A percentile compares a stretch with the other conserved stretches of the same genome.
Conservation (phyloP, 768 basidiomycete species). For the Russula sp. region DNA sequence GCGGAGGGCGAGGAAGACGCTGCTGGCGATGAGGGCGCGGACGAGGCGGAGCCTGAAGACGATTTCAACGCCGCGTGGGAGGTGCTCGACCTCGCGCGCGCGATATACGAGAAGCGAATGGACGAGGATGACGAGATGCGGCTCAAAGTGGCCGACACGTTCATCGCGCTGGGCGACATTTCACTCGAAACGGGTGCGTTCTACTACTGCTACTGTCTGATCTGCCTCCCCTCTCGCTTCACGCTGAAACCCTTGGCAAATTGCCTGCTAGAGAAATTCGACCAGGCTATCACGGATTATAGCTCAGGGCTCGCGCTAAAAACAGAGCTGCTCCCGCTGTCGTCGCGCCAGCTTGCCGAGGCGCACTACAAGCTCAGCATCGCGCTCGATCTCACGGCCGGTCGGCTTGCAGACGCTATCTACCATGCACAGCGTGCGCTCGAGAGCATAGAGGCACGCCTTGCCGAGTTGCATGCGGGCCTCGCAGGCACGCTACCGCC, state of each 20-base stretch:
- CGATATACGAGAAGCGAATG: constrained; percentile 70
- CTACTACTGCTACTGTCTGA: background rate
- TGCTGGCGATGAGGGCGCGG: constrained; percentile 55
- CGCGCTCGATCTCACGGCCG: constrained; percentile 85
- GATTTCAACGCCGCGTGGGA: constrained; percentile 99
- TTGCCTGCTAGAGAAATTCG: constrained; percentile 74
- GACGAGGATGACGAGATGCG: constrained; percentile 55
- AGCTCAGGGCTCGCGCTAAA: constrained; percentile 72
- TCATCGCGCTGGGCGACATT: constrained; percentile 90
- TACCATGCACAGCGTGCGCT: constrained; percentile 74
- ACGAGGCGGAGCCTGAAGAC: constrained; percentile 77
- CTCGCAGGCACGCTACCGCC: constrained; percentile 36
- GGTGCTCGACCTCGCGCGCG: constrained; percentile 88
- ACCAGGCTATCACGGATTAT: constrained; percentile 88
- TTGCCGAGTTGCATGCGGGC: constrained; percentile 51
- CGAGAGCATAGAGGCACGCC: constrained; percentile 66
- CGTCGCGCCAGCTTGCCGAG: constrained; percentile 91
- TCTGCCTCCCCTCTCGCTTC: background rate
- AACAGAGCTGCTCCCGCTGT: constrained; percentile 62
- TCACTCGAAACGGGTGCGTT: constrained; percentile 87
- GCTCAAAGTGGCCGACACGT: constrained; percentile 87
- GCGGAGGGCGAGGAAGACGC: constrained; percentile 45
- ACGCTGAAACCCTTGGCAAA: background rate
- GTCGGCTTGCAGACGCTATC: constrained; percentile 77
- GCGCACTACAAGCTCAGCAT: constrained; percentile 93